A percentile compares a stretch with the other conserved stretches of the same genome.
Conservation (phyloP, 441 rosid species). For the Melastoma candidum region DNA sequence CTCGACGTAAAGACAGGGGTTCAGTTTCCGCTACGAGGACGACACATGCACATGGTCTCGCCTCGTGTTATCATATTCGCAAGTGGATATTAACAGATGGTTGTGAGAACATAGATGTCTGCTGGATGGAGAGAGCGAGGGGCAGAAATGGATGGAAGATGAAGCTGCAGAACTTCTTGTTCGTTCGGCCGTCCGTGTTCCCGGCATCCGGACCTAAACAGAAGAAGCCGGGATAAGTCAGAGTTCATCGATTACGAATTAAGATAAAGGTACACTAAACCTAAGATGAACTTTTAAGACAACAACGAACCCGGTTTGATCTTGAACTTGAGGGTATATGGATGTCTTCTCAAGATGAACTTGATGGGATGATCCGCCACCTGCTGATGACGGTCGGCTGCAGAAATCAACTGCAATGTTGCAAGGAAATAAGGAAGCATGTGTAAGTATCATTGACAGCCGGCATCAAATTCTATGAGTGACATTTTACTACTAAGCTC, state of each 20-base stretch:
- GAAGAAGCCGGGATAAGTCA: neutral
- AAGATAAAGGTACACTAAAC: neutral
- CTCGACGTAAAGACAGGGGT: too few relatives aligned
- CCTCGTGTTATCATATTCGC: slow-evolving; percentile 34
- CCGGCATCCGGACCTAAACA: slow-evolving; percentile 85
- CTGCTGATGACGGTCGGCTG: slow-evolving; percentile 70
- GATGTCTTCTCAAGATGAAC: slow-evolving; percentile 68
- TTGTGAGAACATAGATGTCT: slow-evolving; percentile 48
- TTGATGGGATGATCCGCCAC: slow-evolving; percentile 79
- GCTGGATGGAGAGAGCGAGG: slow-evolving; percentile 84
- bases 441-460: neutral
- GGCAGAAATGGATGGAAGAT: slow-evolving; percentile 91
- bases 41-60: too few relatives aligned
- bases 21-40: too few relatives aligned
- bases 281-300: neutral
- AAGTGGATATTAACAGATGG: slow-evolving; percentile 88
- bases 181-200: slow-evolving; percentile 57
- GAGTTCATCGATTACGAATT: slow-evolving; percentile 5
- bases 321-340: slow-evolving; percentile 62
- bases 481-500: too few relatives aligned
- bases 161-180: slow-evolving; percentile 54
- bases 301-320: slow-evolving; percentile 61
- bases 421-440: slow-evolving; percentile 11
- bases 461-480: neutral
- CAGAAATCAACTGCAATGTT: slow-evolving; percentile 66